Conservation (phyloP, 805 yeast genomes). For the Candida andamanensis region DNA sequence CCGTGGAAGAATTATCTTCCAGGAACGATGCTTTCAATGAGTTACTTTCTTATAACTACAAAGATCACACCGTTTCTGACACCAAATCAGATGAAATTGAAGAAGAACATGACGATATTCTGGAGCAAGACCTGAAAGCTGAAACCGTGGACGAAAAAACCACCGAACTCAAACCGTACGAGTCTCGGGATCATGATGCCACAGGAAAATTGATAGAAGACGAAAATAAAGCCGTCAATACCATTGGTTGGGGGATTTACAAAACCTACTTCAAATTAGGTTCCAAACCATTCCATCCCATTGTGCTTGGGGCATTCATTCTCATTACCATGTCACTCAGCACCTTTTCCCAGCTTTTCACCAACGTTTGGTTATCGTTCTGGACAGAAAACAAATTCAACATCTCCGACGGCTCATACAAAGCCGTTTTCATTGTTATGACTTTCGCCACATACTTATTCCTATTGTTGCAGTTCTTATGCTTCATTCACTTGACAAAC, state of each 20-base stretch:
- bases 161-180: too few species aligned
- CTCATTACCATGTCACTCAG: conserved; percentile 23
- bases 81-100: neutral
- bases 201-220: conserved; percentile 29
- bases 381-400: conserved; percentile 55
- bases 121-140: conserved; percentile 6
- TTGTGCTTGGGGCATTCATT: conserved; percentile 15
- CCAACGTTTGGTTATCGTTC: conserved; percentile 77
- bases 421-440: conserved; percentile 66
- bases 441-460: conserved; percentile 47
- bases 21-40: conserved; percentile 21
- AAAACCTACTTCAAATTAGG: conserved; percentile 49
- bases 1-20: conserved; percentile 18
- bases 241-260: conserved; percentile 47
- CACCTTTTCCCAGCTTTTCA: conserved; percentile 51
- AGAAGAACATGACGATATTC: conserved; percentile 2
- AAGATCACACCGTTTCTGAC: conserved; percentile 7
- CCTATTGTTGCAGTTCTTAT: conserved; percentile 38
- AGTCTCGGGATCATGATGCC: conserved; percentile 15
- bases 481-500: conserved; percentile 47
- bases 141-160: conserved; percentile 4
- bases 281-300: conserved; percentile 32
- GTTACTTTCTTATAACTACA: conserved; percentile 20
- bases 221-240: conserved; percentile 59
- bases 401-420: conserved; percentile 52